A percentile compares a stretch with the other conserved stretches of the same genome.
Conservation (phyloP, 78 protist species). For the Ministeria vibrans region DNA sequence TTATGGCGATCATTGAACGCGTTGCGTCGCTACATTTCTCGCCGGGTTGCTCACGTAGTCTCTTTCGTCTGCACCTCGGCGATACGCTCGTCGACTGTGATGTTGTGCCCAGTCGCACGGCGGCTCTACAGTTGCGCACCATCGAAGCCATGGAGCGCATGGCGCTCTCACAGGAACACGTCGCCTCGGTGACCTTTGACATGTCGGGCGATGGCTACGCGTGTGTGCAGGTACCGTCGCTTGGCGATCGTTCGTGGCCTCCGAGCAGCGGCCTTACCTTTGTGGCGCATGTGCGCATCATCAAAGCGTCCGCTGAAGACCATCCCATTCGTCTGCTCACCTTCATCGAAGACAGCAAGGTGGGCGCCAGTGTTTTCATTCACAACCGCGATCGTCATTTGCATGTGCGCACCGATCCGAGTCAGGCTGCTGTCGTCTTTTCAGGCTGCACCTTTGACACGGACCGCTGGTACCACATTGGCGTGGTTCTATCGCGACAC, state of each 20-base stretch:
- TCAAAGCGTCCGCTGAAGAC: background rate
- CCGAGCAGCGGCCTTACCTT: background rate
- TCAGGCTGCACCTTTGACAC: background rate
- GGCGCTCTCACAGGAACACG: no score
- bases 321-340: background rate
- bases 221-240: background rate
- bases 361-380: background rate
- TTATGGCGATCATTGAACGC: no score
- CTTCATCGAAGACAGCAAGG: background rate
- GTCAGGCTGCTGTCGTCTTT: no score
- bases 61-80: no score
- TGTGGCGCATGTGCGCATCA: background rate
- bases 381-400: no score
- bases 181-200: slow-evolving; percentile 9
- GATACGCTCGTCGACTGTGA: no score
- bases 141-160: no score
- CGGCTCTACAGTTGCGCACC: no score
- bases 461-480: background rate
- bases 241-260: slow-evolving; percentile 8
- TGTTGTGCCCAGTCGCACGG: no score
- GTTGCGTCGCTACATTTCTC: no score
- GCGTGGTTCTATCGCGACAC: background rate
- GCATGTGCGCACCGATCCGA: no score
- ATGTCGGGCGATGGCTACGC: background rate
- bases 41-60: no score